Base-by-base conservation (phyloP, 2,329 filamentous ascomycete genomes). In the Neophaeococcomyces aloes region DNA sequence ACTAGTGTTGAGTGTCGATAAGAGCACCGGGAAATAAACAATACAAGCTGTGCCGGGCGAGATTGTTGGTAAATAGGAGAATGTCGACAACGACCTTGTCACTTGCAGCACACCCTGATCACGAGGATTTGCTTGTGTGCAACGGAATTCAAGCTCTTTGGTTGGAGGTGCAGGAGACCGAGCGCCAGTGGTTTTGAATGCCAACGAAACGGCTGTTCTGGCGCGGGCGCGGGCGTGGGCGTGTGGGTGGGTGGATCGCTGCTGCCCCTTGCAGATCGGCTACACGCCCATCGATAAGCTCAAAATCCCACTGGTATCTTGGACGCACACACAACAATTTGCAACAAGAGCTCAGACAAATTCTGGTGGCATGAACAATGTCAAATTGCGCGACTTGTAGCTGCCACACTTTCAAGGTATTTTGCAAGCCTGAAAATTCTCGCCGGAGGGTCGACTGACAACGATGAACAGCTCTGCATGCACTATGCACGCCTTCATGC, bases 51-150 rank as follows among this genome's bases (percentile, higher is more conserved):
- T 14, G 23, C n/a, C n/a, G 17, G 15, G 31, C 17, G n/a, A 35
- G 14, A 19, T 27, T 42, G 30, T 14, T 25, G 34, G 30, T 10
- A 42, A 21, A 42, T 35, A 42, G 31, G 39, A 42, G 39, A 32
- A 14, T 11, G 27, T 15, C 39, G 39, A 42, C 39, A 35, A 35
- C 39, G 39, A 42, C 39, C 39, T 42, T 42, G 39, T 42, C 31
- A 42, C 39, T 42, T 29, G 39, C 39, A 42, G 39, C 31, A 34
- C 39, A 23, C 39, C 31, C 8, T 25, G 30, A 42, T 42, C 39
- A 42, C 39, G 39, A 34, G 39, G 39, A 27, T 35, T 42, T 35
- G 30, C 34, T 19, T 42, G 10, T 29, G 39, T 42, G 39, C 39
- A 42, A 42, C 29, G 19, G 17, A 34, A 42, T 17, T 17, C 15